Evolutionary conservation across 2,329 filamentous ascomycete species (phyloP), one percentile per base, ranked within the genome.

Genomic region (Neurospora sp.): DNA sequence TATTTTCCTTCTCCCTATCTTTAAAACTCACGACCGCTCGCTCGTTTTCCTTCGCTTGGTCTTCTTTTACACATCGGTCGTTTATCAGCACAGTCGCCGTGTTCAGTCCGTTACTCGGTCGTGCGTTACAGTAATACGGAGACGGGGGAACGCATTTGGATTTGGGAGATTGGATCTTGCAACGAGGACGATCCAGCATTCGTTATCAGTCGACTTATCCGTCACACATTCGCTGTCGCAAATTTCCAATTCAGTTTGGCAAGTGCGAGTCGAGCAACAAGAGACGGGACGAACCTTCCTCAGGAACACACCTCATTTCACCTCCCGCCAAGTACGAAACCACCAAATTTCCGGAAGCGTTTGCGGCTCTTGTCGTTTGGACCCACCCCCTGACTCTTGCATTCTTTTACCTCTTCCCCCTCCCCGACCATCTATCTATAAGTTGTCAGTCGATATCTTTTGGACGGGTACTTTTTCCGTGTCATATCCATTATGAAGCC

Each of bases 401-500:
- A 6, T 33, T 62, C 28, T 62, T 52, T 33, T 62, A 36, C 52
- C 52, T 62, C 52, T 62, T 62, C 52, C 28, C 19, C 52, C 4
- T 11, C 28, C 28, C 15, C 52, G 17, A 62, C 28, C 23, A 62
- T 62, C 52, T 1, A 33, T 17, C 33, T 36, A 36, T 62, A 62
- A 15, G 6, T 10, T 10, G 23, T 33, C 52, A 62, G 23, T 62
- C 52, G 28, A 62, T 37, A 66, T 70, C 33, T 41, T 66, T 62
- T 41, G 38, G 37, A 57, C 40, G 36, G 33, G 19, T 17, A 28
- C 43, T 8, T 17, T 23, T 43, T 65, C 38, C 19, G 6, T 8
- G 38, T 12, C 33, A 66, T 40, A 28, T 41, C 23, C 52, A 62
- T 62, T 36, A 85, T 85, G 83, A 82, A 76, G 71, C 75, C 78